phyloP scores from a whole-genome alignment of 805 yeast species.

The Yamadazyma tumulicola region DNA sequence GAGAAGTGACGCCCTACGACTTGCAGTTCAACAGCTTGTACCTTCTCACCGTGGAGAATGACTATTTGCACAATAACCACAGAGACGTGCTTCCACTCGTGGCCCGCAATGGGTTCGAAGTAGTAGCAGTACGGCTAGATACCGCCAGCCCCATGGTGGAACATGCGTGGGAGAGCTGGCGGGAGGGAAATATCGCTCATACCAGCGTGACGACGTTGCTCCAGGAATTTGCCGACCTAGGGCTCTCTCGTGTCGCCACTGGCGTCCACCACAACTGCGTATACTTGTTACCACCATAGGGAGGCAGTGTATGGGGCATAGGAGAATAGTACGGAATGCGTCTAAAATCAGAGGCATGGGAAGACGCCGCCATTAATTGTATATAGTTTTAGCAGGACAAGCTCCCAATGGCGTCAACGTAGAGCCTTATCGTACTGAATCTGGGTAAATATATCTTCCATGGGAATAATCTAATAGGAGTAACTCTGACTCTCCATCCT shows the following conservation, averaged over 20 bases:
- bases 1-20: slow-evolving; percentile 27
- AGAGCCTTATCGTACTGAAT: no score
- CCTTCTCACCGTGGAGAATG: slow-evolving; percentile 29
- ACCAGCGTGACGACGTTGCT: slow-evolving; percentile 10
- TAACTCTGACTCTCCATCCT: no score
- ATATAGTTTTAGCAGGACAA: no score
- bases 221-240: slow-evolving; percentile 17
- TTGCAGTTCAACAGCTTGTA: slow-evolving; percentile 22
- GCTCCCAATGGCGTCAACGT: no score
- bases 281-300: no score
- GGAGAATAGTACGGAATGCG: no score
- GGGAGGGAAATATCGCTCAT: not conserved
- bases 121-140: slow-evolving; percentile 9
- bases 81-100: slow-evolving; percentile 14
- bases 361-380: no score
- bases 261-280: not conserved
- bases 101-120: slow-evolving; percentile 7
- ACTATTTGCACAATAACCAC: slow-evolving; percentile 23
- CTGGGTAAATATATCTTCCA: no score
- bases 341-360: no score
- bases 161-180: slow-evolving; percentile 2
- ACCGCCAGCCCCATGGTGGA: slow-evolving; percentile 2
- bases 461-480: no score
- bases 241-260: not conserved
- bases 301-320: no score